phyloP scores from a whole-genome alignment of 129 eudicot genomes.

The Silybum marianum region DNA sequence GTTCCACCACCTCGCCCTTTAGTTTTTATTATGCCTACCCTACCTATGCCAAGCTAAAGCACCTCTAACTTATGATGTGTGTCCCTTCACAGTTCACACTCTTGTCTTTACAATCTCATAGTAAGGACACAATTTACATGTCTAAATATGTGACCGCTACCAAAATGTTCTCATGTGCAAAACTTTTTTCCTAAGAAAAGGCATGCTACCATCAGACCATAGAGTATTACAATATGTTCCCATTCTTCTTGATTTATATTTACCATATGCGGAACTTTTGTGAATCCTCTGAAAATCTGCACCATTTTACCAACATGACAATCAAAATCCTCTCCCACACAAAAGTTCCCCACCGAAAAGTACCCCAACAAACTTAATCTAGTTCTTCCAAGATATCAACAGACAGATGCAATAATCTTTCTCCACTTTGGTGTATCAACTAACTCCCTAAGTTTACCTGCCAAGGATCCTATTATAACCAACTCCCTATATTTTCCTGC shows the following conservation, averaged over 20 bases:
- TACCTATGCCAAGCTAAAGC: background rate
- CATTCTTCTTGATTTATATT: slow-evolving; percentile 1
- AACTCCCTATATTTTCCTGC: background rate
- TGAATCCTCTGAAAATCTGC: background rate
- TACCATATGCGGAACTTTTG: background rate
- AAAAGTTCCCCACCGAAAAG: background rate
- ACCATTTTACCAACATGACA: background rate
- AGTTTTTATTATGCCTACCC: background rate
- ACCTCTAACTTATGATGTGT: background rate
- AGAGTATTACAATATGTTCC: background rate
- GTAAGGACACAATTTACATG: background rate
- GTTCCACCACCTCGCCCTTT: background rate
- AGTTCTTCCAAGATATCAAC: background rate
- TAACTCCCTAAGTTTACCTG: background rate
- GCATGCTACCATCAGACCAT: background rate
- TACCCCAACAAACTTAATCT: background rate
- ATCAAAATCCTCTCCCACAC: background rate
- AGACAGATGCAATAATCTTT: background rate
- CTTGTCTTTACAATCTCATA: background rate
- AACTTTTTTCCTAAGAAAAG: background rate
- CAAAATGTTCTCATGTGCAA: background rate
- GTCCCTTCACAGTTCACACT: slow-evolving; percentile 7
- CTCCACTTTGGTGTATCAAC: background rate
- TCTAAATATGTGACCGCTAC: background rate
- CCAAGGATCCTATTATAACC: background rate